Evolutionary conservation across 345 rosid species (phyloP).

Genomic region (Dimocarpus longan): DNA sequence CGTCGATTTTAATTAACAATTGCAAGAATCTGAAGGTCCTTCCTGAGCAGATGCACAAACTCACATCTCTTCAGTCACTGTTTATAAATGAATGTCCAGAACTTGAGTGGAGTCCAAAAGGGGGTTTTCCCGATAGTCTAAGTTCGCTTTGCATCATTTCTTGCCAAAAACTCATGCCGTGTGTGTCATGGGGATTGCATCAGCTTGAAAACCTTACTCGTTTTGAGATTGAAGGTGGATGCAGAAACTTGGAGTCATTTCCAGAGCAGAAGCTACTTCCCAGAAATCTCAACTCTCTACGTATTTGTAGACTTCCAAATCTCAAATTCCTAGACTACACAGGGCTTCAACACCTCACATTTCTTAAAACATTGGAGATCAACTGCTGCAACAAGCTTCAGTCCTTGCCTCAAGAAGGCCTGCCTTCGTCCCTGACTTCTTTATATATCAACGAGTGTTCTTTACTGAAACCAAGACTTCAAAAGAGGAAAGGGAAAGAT

Average conservation of each 20-base stretch:
- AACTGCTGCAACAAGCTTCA: slow-evolving; percentile 34
- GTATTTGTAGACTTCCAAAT: slow-evolving; percentile 29
- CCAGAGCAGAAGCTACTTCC: slow-evolving; percentile 41
- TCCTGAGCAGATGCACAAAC: slow-evolving; percentile 35
- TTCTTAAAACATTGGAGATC: slow-evolving; percentile 34
- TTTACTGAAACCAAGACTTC: slow-evolving; percentile 18
- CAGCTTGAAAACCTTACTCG: slow-evolving; percentile 32
- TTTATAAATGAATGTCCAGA: slow-evolving; percentile 34
- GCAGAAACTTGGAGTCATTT: slow-evolving; percentile 33
- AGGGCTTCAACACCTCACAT: slow-evolving; percentile 30
- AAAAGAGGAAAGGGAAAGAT: slow-evolving; percentile 25
- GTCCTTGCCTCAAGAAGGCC: slow-evolving; percentile 31
- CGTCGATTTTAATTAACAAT: slow-evolving; percentile 36
- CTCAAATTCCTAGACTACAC: slow-evolving; percentile 19
- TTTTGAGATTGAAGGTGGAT: slow-evolving; percentile 41
- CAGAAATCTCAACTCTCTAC: slow-evolving; percentile 19
- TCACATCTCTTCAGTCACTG: slow-evolving; percentile 34
- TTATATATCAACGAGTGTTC: slow-evolving; percentile 30
- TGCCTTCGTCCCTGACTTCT: slow-evolving; percentile 37
- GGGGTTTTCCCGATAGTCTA: slow-evolving; percentile 37
- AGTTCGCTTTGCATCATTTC: slow-evolving; percentile 30
- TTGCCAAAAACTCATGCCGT: slow-evolving; percentile 36
- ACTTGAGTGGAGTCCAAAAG: slow-evolving; percentile 30
- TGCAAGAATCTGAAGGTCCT: slow-evolving; percentile 35
- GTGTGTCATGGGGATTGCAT: slow-evolving; percentile 32